Evolutionary conservation across 805 yeast genomes (phyloP).

Genomic region (Candida saitoana): DNA sequence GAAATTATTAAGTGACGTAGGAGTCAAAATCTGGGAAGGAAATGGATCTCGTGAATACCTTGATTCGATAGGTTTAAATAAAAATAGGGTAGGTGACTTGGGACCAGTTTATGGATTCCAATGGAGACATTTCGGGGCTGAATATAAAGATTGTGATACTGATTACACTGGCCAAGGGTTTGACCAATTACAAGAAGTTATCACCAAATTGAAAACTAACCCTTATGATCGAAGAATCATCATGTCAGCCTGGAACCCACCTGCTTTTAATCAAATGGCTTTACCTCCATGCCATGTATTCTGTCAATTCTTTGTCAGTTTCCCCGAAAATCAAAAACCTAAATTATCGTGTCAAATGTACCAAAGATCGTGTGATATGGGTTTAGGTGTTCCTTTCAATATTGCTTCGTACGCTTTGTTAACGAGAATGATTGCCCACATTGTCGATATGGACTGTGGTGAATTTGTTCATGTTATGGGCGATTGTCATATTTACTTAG

Average conservation of each 20-base stretch:
- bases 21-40: constrained; percentile 99
- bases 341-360: constrained; percentile 82
- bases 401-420: constrained; percentile 93
- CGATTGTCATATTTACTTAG: constrained; percentile 91
- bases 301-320: constrained; percentile 89
- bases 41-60: constrained; percentile 91
- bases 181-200: constrained; percentile 82
- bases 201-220: constrained; percentile 73
- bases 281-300: constrained; percentile 98
- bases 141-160: constrained; percentile 78
- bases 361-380: constrained; percentile 99
- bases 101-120: constrained; percentile 99
- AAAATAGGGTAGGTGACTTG: constrained; percentile 86
- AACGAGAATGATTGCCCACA: constrained; percentile 91
- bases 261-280: constrained; percentile 91
- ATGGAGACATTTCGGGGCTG: constrained; percentile 99
- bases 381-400: constrained; percentile 98
- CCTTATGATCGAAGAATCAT: constrained; percentile 95
- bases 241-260: constrained; percentile 98
- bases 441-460: constrained; percentile 93
- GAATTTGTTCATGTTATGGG: constrained; percentile 95
- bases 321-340: constrained; percentile 62
- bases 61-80: constrained; percentile 73
- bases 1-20: constrained; percentile 67
- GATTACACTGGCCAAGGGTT: constrained; percentile 86